Evolutionary conservation across 164 flowering plant genomes (phyloP).

Genomic region (Dillenia suffruticosa): DNA sequence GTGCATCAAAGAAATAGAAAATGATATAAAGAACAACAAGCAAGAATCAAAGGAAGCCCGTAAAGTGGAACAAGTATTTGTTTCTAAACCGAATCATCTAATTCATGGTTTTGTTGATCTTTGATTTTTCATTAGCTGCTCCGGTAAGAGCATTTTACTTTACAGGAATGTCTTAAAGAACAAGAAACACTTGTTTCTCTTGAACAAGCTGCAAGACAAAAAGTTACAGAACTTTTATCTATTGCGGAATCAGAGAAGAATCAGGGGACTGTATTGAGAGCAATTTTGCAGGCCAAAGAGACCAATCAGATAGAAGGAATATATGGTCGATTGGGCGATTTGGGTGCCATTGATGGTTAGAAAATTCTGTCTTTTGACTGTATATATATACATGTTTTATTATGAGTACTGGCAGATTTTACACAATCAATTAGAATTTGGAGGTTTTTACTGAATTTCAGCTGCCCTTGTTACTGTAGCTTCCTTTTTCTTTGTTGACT

Average conservation of each 20-base stretch:
- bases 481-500: too few relatives aligned
- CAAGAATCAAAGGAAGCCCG: slow-evolving; percentile 62
- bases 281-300: slow-evolving; percentile 78
- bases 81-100: background rate
- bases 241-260: slow-evolving; percentile 78
- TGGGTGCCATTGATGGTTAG: slow-evolving; percentile 96
- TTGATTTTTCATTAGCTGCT: background rate
- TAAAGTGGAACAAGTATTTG: slow-evolving; percentile 62
- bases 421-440: too few relatives aligned
- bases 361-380: background rate
- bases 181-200: slow-evolving; percentile 68
- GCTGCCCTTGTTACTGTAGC: too few relatives aligned
- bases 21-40: slow-evolving; percentile 45
- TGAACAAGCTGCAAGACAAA: slow-evolving; percentile 93
- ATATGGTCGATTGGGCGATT: slow-evolving; percentile 92
- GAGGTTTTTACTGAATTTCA: too few relatives aligned
- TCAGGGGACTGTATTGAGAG: slow-evolving; percentile 88
- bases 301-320: slow-evolving; percentile 75
- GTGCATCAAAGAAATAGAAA: slow-evolving; percentile 27
- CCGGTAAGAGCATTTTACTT: slow-evolving; percentile 6
- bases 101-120: background rate
- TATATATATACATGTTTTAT: too few relatives aligned
- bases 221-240: slow-evolving; percentile 71
- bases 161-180: slow-evolving; percentile 63
- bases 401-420: too few relatives aligned